Evolutionary conservation across 129 eudicot genomes (phyloP), one percentile per base, ranked within the genome.

Genomic region (Gnaphalium uliginosum): DNA sequence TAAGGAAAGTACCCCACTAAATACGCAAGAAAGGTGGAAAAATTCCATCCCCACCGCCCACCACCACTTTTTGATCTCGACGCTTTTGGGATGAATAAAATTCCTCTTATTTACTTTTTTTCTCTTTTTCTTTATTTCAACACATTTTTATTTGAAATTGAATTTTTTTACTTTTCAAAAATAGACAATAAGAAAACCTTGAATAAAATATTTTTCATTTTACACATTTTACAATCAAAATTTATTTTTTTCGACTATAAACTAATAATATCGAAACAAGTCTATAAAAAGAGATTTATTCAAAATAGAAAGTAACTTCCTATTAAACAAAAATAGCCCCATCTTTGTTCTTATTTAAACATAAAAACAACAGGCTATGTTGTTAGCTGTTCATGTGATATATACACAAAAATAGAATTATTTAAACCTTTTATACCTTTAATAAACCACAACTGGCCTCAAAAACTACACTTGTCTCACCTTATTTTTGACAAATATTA

Each of bases 1-100:
- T 7, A 62, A 78, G 59, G 33, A 63, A 72, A 68, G 68, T 6
- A 37, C 10, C 83, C 75, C 78, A 72, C 77, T 26, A 46, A 23
- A 56, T 53, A 72, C 68, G 73, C 35, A 79, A 53, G 37, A 64
- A 64, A 33, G 78, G 74, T 72, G 74, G 83, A 71, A 72, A 62
- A 72, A 25, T 22, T 43, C 27, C 53, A 29, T 63, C 72, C 68
- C 63, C 83, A 65, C 83, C 78, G 81, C 48, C 78, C 66, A 27
- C 70, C 7, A 58, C 73, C 19, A 76, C 66, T 75, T 72, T n/a
- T 60, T 43, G 76, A 78, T 59, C 61, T 77, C 9, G 75, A 68
- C 32, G 14, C 27, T 8, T 18, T 39, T 59, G 26, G 27, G 19
- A 46, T 23, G n/a, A n/a, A n/a, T n/a, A n/a, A 23, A 53, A 61